phyloP scores from a whole-genome alignment of 2,329 filamentous ascomycete genomes.

The Calonectria hawksworthii region DNA sequence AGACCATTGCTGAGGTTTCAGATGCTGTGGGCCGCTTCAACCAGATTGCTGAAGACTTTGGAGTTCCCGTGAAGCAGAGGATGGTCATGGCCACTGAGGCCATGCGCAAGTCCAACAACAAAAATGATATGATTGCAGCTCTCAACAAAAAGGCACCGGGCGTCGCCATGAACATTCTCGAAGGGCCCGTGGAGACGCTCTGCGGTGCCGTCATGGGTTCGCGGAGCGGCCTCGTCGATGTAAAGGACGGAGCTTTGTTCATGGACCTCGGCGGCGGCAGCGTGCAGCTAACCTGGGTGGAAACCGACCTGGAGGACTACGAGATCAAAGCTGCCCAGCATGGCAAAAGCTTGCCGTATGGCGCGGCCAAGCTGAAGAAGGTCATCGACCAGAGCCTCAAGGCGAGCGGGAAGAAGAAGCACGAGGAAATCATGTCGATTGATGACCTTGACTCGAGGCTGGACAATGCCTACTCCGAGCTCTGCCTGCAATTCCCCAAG shows the following conservation, averaged over 20 bases:
- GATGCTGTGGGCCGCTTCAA: constrained; percentile 79
- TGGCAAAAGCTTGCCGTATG: constrained; percentile 72
- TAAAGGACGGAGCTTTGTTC: constrained; percentile 77
- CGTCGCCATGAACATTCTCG: constrained; percentile 79
- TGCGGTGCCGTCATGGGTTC: constrained; percentile 85
- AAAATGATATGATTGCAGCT: constrained; percentile 73
- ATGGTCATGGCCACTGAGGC: constrained; percentile 90
- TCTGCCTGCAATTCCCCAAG: constrained; percentile 62
- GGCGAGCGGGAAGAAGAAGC: constrained; percentile 13
- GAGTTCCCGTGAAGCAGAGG: constrained; percentile 75
- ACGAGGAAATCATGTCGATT: constrained; percentile 23
- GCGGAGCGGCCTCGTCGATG: constrained; percentile 77
- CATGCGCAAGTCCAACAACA: constrained; percentile 84
- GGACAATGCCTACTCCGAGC: constrained; percentile 69
- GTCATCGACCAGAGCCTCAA: constrained; percentile 59
- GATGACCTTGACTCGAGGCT: constrained; percentile 70
- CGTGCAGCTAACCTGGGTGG: constrained; percentile 75
- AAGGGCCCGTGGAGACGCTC: constrained; percentile 84
- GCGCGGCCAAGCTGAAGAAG: constrained; percentile 69
- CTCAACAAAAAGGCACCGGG: constrained; percentile 74
- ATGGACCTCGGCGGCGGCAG: constrained; percentile 87
- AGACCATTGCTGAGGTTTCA: constrained; percentile 77
- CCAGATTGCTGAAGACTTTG: constrained; percentile 77
- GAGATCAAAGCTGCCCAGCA: constrained; percentile 66
- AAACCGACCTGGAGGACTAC: constrained; percentile 63